Base-by-base conservation (phyloP, 306 rosid genomes). In the Alnus glutinosa region DNA sequence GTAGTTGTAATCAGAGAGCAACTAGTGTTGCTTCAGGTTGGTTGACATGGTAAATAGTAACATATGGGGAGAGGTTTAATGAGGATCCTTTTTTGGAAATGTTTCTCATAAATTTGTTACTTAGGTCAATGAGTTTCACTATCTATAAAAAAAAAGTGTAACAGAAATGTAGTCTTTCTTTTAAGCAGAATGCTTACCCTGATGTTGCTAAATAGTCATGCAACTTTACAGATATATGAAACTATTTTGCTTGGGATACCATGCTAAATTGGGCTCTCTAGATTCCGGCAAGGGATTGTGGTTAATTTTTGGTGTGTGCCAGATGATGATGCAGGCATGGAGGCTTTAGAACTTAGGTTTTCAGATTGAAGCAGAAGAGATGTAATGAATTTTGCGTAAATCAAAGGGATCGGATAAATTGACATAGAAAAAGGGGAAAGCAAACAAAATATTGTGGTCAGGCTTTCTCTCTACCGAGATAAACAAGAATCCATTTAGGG, bases 1-100 rank as follows among this genome's bases (percentile, higher is more conserved):
- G 37, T 36, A 64, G 51, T 42, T 68, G 51, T 44, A 68, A 68
- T 42, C 42, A 16, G 72, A 68, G 13, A 68, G 69, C 69, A 30
- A 62, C 69, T 36, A 32, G 0, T 14, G 32, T 62, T 62, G 69
- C 69, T 62, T 13, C 69, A 13, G 15, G 69, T 62, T 9, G 4
- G 16, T 34, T 7, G 3, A 8, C 32, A 13, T 62, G 2, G 8
- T 62, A 62, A 61, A 34, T 4, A 30, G 18, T 12, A 61, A 58
- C 2, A 19, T 58, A n/a, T 58, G 34, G 23, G 64, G 11, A 58
- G 34, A 58, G 64, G 32, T 23, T 58, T 58, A n/a, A 58, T 23
- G 23, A 15, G 7, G 3, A 55, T 18, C 61, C 28, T 18, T 18
- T 18, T 55, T 55, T 9, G 64, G 14, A 39, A 58, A 59, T 23